Evolutionary conservation across 179 eudicot genomes (phyloP), one percentile per base, ranked within the genome.

Genomic region (Heliamphora pulchella): DNA sequence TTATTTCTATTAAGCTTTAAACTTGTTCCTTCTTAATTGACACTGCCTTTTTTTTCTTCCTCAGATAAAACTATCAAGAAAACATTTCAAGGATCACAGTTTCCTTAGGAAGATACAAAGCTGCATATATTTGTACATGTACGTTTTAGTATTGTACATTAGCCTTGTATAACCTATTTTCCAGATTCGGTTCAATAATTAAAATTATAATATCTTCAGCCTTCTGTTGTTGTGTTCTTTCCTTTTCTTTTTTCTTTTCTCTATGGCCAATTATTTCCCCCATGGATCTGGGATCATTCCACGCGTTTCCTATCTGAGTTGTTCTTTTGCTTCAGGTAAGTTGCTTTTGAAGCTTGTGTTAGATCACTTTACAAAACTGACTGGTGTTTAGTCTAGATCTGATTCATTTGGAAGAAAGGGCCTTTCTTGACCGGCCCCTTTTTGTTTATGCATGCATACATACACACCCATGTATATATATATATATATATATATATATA

Each of bases 31-130:
- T 31, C 31, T 31, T 31, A 43, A 64, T 11, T 20, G 10, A 22
- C 70, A 11, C 22, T 4, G 6, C 70, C 22, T 55, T 15, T 22
- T 74, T 55, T 57, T 74, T 55, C 50, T 39, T 74, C 20, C 15
- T 74, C 63, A 73, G 76, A 73, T 73, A 15, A 22, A 46, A 51
- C 41, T 48, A 8, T 68, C 77, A 2, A 20, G 77, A 74, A 74
- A 63, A 63, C 8, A 22, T 22, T 74, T 41, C 64, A 1, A 54
- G 64, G 47, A 5, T 74, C 5, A 5, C 54, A 55, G 64, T 20
- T 39, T 22, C 77, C 47, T 22, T 5, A 4, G 48, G 59, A 55
- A 74, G 22, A 14, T 54, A 9, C 75, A 2, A 50, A 74, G 48
- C 64, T 15, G 48, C 31, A 48, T 74, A 54, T 54, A 74, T 53